Conservation (phyloP, 306 rosid genomes). For the Dalbergia oliveri region DNA sequence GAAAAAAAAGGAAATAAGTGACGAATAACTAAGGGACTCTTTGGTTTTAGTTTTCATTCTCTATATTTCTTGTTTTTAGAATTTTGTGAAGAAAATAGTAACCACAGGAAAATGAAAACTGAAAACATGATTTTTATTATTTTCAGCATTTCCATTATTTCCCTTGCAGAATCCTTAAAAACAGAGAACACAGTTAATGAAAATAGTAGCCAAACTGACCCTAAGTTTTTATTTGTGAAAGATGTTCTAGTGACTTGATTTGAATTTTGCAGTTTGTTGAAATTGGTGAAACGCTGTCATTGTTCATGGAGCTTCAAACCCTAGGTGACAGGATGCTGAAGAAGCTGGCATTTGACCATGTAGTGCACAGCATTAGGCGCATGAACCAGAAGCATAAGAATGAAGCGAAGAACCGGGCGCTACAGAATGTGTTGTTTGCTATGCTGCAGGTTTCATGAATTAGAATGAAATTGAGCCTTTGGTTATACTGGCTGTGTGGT, state of each 20-base stretch:
- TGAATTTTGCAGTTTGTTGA: conserved; percentile 58
- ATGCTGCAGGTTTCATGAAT: conserved; percentile 68
- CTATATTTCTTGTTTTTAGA: too few relatives aligned
- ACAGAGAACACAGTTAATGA: too few relatives aligned
- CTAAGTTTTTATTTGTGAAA: not conserved
- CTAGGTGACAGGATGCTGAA: conserved; percentile 66
- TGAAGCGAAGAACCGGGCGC: conserved; percentile 76
- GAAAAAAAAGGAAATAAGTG: not conserved
- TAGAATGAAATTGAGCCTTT: not conserved
- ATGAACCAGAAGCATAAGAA: conserved; percentile 85
- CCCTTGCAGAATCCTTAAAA: too few relatives aligned
- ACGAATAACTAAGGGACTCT: not conserved
- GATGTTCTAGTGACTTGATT: not conserved
- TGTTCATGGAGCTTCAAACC: conserved; percentile 91
- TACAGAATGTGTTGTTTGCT: conserved; percentile 75
- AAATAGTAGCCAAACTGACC: too few relatives aligned
- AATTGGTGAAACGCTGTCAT: conserved; percentile 62
- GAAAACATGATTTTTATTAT: too few relatives aligned
- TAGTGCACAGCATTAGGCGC: conserved; percentile 73
- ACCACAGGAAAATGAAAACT: too few relatives aligned
- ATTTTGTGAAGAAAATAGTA: too few relatives aligned
- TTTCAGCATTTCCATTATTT: too few relatives aligned
- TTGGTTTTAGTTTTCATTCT: too few relatives aligned
- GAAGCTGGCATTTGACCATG: conserved; percentile 69
- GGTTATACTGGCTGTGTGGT: not conserved